Evolutionary conservation across 2,329 filamentous ascomycete species (phyloP).

Genomic region (Exophiala lecanii-corni): DNA sequence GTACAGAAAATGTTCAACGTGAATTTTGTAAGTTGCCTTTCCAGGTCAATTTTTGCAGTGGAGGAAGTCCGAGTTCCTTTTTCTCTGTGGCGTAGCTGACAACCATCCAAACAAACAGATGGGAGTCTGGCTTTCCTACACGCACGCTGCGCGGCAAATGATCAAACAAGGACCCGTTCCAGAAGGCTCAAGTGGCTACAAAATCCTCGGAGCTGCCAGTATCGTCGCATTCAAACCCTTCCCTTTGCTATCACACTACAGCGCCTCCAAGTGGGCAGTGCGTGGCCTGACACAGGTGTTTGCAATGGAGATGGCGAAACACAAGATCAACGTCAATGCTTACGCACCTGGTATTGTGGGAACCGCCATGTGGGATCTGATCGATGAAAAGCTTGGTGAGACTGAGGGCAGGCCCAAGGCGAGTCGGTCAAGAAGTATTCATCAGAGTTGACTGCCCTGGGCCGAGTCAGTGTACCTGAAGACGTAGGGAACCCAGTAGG

Average conservation of each 20-base stretch:
- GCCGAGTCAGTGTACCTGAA: slow-evolving; percentile 55
- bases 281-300: slow-evolving; percentile 62
- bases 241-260: slow-evolving; percentile 57
- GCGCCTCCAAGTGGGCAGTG: slow-evolving; percentile 62
- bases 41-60: too few species aligned
- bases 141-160: slow-evolving; percentile 59
- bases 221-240: slow-evolving; percentile 56
- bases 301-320: slow-evolving; percentile 60
- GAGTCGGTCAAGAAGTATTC: slow-evolving; percentile 54
- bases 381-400: slow-evolving; percentile 57
- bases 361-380: slow-evolving; percentile 65
- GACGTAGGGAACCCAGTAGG: slow-evolving; percentile 61
- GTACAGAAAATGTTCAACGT: slow-evolving; percentile 58
- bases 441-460: slow-evolving; percentile 52
- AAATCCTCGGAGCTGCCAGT: slow-evolving; percentile 50
- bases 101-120: neutral
- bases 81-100: too few species aligned
- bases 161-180: slow-evolving; percentile 54
- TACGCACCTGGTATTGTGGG: slow-evolving; percentile 66
- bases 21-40: slow-evolving; percentile 50
- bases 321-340: slow-evolving; percentile 63
- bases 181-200: slow-evolving; percentile 34
- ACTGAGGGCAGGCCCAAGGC: slow-evolving; percentile 48
- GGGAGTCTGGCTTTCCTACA: slow-evolving; percentile 63
- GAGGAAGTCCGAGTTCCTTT: too few species aligned